Evolutionary conservation across 805 yeast species (phyloP).

Genomic region (Ogataea henricii): DNA sequence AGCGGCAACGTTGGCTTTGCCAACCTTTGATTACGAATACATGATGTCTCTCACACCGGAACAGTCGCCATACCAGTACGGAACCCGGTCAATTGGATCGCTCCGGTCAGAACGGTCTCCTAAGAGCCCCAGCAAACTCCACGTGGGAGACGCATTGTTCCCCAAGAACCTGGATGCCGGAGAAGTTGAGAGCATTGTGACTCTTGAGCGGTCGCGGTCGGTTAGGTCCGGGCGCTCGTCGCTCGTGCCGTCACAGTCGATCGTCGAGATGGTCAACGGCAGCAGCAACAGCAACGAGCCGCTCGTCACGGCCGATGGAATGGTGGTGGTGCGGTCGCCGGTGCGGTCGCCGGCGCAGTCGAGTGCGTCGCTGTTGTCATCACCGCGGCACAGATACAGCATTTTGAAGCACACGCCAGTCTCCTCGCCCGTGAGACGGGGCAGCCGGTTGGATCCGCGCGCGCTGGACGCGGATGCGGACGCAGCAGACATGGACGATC

Average conservation of each 20-base stretch:
- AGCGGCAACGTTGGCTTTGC: background rate
- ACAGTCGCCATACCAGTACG: constrained; percentile 4
- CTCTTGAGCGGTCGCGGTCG: constrained; percentile 65
- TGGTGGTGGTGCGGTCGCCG: constrained; percentile 44
- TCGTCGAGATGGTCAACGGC: constrained; percentile 27
- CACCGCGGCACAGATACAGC: constrained; percentile 8
- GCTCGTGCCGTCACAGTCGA: constrained; percentile 21
- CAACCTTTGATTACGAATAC: constrained; percentile 1
- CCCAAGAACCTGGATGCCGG: constrained; percentile 67
- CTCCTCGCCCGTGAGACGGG: background rate
- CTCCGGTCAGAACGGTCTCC: background rate
- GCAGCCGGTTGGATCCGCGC: background rate
- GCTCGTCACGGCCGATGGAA: constrained; percentile 40
- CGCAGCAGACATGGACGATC: constrained; percentile 26
- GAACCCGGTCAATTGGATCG: no score
- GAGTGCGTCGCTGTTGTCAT: constrained; percentile 9
- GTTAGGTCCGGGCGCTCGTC: constrained; percentile 59
- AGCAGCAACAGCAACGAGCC: constrained; percentile 20
- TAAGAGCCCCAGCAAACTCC: constrained; percentile 27
- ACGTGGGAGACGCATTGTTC: constrained; percentile 61
- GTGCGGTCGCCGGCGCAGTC: constrained; percentile 12
- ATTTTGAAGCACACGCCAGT: constrained; percentile 7
- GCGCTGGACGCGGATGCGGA: constrained; percentile 12
- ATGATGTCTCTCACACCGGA: constrained; percentile 11
- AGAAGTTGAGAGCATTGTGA: constrained; percentile 75